Evolutionary conservation across 2,329 filamentous ascomycete genomes (phyloP).

Genomic region (Talaromyces funiculosus): DNA sequence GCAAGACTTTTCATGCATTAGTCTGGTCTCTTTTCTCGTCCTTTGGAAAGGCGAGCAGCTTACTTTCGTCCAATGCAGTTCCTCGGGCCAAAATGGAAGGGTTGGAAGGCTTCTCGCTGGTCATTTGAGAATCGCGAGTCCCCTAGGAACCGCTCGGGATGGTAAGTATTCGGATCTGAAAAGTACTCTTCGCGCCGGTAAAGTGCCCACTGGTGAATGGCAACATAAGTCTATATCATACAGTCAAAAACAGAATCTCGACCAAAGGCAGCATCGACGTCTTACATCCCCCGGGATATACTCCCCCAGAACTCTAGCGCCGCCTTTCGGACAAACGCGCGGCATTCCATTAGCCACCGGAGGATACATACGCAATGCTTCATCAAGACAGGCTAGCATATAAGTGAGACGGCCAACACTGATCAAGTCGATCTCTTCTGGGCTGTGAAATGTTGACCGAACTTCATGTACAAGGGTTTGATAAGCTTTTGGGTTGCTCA

Average conservation of each 20-base stretch:
- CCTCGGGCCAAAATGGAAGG: constrained; percentile 46
- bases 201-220: constrained; percentile 43
- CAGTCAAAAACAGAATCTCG: neutral
- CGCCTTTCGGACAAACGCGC: constrained; percentile 18
- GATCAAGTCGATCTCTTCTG: constrained; percentile 37
- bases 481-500: constrained; percentile 27
- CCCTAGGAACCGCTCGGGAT: constrained; percentile 40
- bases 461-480: constrained; percentile 36
- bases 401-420: constrained; percentile 31
- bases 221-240: constrained; percentile 35
- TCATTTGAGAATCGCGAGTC: constrained; percentile 36
- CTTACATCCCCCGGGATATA: constrained; percentile 20
- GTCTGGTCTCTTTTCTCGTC: neutral
- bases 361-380: constrained; percentile 41
- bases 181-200: constrained; percentile 44
- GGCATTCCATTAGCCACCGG: constrained; percentile 23
- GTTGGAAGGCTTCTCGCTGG: constrained; percentile 41
- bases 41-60: constrained; percentile 17
- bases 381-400: constrained; percentile 39
- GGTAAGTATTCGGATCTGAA: constrained; percentile 40
- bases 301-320: constrained; percentile 18
- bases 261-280: neutral
- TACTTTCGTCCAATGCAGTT: constrained; percentile 50
- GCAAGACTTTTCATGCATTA: constrained; percentile 36
- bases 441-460: constrained; percentile 29